Base-by-base conservation (phyloP, 108 stramenopile species). In the Mayamaea pseudoterrestris region DNA sequence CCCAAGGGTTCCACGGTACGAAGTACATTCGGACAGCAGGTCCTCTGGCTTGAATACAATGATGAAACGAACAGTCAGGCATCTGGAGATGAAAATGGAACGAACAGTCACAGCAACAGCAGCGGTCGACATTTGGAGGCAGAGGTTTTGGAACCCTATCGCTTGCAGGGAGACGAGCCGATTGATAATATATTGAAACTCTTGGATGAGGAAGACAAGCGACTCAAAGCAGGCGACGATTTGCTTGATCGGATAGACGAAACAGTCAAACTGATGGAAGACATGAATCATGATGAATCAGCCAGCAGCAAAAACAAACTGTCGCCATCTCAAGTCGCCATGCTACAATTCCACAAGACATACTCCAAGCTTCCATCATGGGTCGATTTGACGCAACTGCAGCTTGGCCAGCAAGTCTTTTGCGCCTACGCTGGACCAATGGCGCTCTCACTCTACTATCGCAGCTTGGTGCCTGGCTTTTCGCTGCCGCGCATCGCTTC, bases 361-460 rank as follows among this genome's bases (percentile, higher is more conserved):
- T 55, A 74, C 48, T 27, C 39, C 7, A 36, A n/a, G 17, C 30
- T 78, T 6, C 82, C 87, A 7, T 9, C 37, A 6, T 89, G 86
- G 86, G 82, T 82, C 5, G 77, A 89, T 43, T 50, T 35, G 17
- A 62, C 71, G 17, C 77, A 81, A 54, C 51, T 89, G 16, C 66
- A 74, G 48, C 68, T 81, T 12, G 87, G 87, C 23, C 75, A 81
- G 30, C 60, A 83, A 44, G 80, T 83, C 1, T 81, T 76, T 44
- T 43, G 81, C 25, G 68, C 71, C 0, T 89, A 89, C 45, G 26
- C 71, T 1, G 72, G 77, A 4, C 77, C 61, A 7, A 66, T 71
- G 1, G 61, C 59, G 17, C 49, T 74, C 30, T 61, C 72, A 0
- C 63, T 89, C 14, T 83, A 73, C 58, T 83, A 83, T 45, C 60